Evolutionary conservation across 139 green algal genomes (phyloP).

Genomic region (Parachlorella kessleri): DNA sequence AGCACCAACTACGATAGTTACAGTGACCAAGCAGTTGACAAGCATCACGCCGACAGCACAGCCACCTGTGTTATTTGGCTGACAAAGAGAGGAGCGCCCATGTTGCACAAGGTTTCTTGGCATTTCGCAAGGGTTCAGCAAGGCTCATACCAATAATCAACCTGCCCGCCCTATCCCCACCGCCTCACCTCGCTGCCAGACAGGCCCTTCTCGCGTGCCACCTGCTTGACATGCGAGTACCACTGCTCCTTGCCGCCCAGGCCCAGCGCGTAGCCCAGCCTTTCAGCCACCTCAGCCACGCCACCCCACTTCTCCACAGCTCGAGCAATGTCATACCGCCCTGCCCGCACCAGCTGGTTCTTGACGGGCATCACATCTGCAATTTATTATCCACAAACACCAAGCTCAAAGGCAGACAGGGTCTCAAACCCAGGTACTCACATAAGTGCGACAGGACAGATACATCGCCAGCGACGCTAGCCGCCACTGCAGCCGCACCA

Average conservation of each 20-base stretch:
- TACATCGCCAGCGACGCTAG: no score
- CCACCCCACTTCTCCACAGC: constrained; percentile 62
- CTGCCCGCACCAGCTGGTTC: constrained; percentile 41
- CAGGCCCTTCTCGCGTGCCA: not conserved
- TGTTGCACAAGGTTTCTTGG: no score
- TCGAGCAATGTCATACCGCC: constrained; percentile 47
- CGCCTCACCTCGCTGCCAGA: not conserved
- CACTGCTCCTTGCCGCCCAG: not conserved
- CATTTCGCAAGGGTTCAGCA: constrained; percentile 25
- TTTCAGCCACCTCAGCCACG: constrained; percentile 40
- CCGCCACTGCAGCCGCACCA: no score
- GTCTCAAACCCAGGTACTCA: no score
- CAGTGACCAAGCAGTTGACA: no score
- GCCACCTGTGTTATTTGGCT: no score
- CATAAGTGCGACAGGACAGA: no score
- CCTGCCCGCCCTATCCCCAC: not conserved
- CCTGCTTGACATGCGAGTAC: not conserved
- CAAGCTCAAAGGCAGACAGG: no score
- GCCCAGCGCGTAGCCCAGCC: constrained; percentile 25
- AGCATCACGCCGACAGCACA: no score
- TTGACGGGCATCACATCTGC: constrained; percentile 50
- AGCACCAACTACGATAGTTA: no score
- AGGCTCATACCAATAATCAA: constrained; percentile 38
- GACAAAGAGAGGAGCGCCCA: no score
- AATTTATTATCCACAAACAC: no score